Base-by-base conservation (phyloP, 169 alveolate species). In the Cryptosporidium parvum region DNA sequence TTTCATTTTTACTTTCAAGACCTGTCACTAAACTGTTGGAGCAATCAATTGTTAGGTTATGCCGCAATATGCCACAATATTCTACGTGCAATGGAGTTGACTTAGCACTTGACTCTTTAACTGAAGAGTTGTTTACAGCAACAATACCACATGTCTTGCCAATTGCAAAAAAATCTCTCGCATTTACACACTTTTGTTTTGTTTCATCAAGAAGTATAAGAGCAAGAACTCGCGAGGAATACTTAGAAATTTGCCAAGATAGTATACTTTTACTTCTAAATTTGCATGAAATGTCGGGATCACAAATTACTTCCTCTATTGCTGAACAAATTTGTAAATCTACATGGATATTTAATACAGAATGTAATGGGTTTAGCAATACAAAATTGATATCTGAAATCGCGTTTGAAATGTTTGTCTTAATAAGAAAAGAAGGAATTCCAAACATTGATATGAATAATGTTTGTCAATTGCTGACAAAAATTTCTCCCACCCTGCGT, bases 131-230 rank as follows among this genome's bases (percentile, higher is more conserved):
- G 21, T 59, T 80, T 45, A 29, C 10, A 7, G 45, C 65, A 6
- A 39, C 67, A 21, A 42, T 45, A 12, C 68, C 75, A 10, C 52
- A 59, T 21, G 42, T 80, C 1, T 48, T 31, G 10, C 42, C 59
- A 29, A 14, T 16, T 0, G 51, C 65, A 21, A 45, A 35, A 39
- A 45, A 59, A 45, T 10, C 45, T 12, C 59, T 80, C 33, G 10
- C 33, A 8, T 62, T 80, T 59, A 23, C 68, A 18, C 44, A 80
- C 18, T 80, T 80, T 80, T 80, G 89, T 42, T 80, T 61, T 29
- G 75, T 80, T 44, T 37, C 89, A 10, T 21, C 75, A 16, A 80
- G 75, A 59, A 80, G 80, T 45, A 80, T 80, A 35, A 80, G 75
- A 9, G 68, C 67, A 35, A 59, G 80, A 35, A 61, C 80, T 4